Evolutionary conservation across 805 yeast species (phyloP).

Genomic region (Monosporozyma unispora): DNA sequence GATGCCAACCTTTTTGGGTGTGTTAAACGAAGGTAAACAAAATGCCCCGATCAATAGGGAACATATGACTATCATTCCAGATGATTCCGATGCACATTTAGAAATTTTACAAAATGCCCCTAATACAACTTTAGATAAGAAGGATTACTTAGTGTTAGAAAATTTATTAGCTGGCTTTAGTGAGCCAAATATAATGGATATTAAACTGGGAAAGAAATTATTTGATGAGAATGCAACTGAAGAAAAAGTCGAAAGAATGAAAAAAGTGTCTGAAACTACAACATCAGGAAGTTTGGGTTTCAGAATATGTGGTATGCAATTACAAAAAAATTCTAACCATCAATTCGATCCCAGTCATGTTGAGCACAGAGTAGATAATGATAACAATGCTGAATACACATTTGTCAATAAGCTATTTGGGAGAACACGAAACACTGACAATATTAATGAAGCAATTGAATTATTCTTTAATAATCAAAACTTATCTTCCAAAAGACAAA

Average conservation of each 20-base stretch:
- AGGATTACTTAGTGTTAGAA: slow-evolving; percentile 47
- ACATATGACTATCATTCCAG: slow-evolving; percentile 3
- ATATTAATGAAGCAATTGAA: slow-evolving; percentile 38
- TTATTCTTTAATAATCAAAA: slow-evolving; percentile 36
- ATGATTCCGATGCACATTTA: slow-evolving; percentile 3
- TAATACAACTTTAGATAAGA: not conserved
- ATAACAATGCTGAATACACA: slow-evolving; percentile 37
- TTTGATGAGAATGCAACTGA: slow-evolving; percentile 52
- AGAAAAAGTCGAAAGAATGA: slow-evolving; percentile 56
- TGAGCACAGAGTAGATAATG: slow-evolving; percentile 10
- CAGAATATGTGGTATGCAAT: slow-evolving; percentile 84
- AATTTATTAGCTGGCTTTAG: slow-evolving; percentile 55
- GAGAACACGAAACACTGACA: slow-evolving; percentile 40
- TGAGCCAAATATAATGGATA: slow-evolving; percentile 69
- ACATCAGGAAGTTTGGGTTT: slow-evolving; percentile 73
- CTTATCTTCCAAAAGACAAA: slow-evolving; percentile 28
- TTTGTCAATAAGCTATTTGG: slow-evolving; percentile 66
- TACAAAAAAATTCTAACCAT: slow-evolving; percentile 26
- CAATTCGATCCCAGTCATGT: slow-evolving; percentile 14
- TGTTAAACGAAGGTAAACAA: slow-evolving; percentile 17
- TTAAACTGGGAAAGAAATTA: slow-evolving; percentile 67
- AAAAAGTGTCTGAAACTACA: slow-evolving; percentile 55
- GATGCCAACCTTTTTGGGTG: slow-evolving; percentile 27
- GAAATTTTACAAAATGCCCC: not conserved
- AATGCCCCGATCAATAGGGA: not conserved